These are phyloP conservation scores for Microthlaspi erraticum DNA, from an alignment of 345 rosid species.

Conservation along the genomic window DNA sequence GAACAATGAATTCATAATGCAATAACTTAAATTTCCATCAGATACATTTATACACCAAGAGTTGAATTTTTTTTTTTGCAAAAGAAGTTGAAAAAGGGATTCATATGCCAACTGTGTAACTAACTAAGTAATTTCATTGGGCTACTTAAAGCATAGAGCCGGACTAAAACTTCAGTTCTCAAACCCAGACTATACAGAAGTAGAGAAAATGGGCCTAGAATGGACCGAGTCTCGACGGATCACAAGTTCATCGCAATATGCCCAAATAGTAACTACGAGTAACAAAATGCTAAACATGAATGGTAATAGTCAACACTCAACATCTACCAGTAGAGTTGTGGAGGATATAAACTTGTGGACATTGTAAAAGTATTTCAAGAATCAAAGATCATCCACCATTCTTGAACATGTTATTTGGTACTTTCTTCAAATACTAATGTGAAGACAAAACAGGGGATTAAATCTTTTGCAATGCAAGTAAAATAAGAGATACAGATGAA, in stretches of 20 bases:
- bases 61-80: background rate
- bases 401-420: slow-evolving; percentile 2
- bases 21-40: background rate
- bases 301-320: no score
- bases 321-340: background rate
- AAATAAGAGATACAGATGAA: slow-evolving; percentile 3
- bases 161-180: background rate
- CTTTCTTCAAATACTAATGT: background rate
- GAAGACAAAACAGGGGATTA: background rate
- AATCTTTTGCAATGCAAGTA: background rate
- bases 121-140: background rate
- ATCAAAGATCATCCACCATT: background rate
- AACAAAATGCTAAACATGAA: no score
- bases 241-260: no score
- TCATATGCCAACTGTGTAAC: background rate
- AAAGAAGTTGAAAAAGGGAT: background rate
- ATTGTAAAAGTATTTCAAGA: background rate
- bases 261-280: no score
- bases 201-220: slow-evolving; percentile 2
- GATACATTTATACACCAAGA: background rate
- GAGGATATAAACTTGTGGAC: background rate
- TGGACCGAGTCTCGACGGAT: no score
- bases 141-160: background rate
- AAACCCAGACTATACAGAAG: background rate
- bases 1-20: background rate